phyloP scores from a whole-genome alignment of 257 asterid genomes.

The Nicotiana attenuata region DNA sequence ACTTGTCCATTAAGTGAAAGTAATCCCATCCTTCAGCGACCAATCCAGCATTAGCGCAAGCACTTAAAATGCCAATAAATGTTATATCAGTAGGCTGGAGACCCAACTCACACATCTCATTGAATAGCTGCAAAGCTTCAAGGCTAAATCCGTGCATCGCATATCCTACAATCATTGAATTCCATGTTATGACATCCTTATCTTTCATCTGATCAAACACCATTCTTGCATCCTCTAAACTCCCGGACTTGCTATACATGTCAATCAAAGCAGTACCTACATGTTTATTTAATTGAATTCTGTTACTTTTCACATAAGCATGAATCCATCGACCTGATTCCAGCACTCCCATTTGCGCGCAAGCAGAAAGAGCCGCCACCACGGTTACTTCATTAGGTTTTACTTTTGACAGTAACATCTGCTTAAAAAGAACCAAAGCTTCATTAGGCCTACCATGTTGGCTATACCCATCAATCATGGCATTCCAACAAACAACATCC shows the following conservation, averaged over 20 bases:
- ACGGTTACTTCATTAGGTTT: conserved; percentile 29
- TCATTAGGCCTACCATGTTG: conserved; percentile 27
- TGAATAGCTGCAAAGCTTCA: conserved; percentile 21
- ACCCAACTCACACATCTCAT: conserved; percentile 8
- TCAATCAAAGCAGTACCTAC: conserved; percentile 32
- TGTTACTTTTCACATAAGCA: conserved; percentile 23
- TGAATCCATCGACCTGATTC: conserved; percentile 33
- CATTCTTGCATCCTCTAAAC: conserved; percentile 27
- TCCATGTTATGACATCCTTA: conserved; percentile 27
- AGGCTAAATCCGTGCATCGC: conserved; percentile 25
- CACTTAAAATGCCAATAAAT: conserved; percentile 23
- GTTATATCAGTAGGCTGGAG: conserved; percentile 27
- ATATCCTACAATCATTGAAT: conserved; percentile 30
- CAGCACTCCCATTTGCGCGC: conserved; percentile 29
- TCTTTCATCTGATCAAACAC: conserved; percentile 23
- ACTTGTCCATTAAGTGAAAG: conserved; percentile 20
- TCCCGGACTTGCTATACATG: conserved; percentile 35
- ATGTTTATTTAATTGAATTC: conserved; percentile 19
- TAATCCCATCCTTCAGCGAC: conserved; percentile 21
- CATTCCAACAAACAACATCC: conserved; percentile 34
- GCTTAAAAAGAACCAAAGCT: conserved; percentile 24
- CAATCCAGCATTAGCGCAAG: conserved; percentile 30
- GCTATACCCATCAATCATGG: conserved; percentile 33
- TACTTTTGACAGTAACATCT: conserved; percentile 19
- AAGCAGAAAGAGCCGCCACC: conserved; percentile 24